phyloP scores from a whole-genome alignment of 345 rosid species.

The Eucalyptus caleyi region DNA sequence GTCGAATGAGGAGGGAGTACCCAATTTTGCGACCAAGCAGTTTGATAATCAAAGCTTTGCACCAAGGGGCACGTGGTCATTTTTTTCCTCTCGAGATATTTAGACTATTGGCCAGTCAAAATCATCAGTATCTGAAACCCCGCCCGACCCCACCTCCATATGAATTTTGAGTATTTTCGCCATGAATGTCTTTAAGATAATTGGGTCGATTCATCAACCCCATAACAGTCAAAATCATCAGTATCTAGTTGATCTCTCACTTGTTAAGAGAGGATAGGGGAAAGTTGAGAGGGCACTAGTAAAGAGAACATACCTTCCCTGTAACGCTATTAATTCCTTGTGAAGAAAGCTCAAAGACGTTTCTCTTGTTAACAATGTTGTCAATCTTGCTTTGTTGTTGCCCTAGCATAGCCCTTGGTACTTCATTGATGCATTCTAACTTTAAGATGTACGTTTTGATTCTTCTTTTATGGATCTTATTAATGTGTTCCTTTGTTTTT shows the following conservation, averaged over 20 bases:
- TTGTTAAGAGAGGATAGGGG: neutral
- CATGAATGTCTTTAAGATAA: too few relatives aligned
- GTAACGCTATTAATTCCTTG: neutral
- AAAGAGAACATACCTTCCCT: neutral
- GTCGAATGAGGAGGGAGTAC: too few relatives aligned
- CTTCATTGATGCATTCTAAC: neutral
- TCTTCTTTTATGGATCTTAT: neutral
- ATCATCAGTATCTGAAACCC: neutral
- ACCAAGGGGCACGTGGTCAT: neutral
- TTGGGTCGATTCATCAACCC: neutral
- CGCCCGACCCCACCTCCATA: too few relatives aligned
- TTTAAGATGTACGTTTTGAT: neutral
- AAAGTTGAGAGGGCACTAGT: neutral
- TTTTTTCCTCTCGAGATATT: neutral
- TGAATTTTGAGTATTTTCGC: too few relatives aligned
- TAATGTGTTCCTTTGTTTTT: neutral
- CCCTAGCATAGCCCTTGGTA: neutral
- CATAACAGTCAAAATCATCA: neutral
- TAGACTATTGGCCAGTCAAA: neutral
- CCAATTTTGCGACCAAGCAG: neutral
- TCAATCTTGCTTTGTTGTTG: neutral
- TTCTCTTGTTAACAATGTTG: neutral
- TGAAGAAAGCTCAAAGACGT: neutral
- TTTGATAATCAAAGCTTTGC: neutral
- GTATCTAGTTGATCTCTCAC: neutral